Evolutionary conservation across 1,284 basidiomycete genomes (phyloP).

Genomic region (Porogramme epimiltina): DNA sequence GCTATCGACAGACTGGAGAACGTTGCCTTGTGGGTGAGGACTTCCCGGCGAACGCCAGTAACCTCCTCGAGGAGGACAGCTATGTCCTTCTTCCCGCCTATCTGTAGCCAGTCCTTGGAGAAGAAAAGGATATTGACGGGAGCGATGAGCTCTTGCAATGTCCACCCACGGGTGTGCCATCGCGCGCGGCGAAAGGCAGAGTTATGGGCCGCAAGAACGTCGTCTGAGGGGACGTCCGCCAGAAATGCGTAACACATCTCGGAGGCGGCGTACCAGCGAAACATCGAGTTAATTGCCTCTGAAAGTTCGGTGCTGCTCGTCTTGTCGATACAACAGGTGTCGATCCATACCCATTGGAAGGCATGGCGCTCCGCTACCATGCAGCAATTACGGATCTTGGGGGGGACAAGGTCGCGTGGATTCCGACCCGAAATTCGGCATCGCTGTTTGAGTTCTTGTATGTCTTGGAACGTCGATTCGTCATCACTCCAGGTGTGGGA

Average conservation of each 20-base stretch:
- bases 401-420: not conserved
- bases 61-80: not conserved
- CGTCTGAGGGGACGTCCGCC: not conserved
- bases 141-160: slow-evolving; percentile 5
- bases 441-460: not conserved
- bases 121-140: slow-evolving; percentile 1
- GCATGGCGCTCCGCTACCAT: not conserved
- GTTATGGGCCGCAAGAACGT: not conserved
- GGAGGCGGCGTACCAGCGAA: not conserved
- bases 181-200: not conserved
- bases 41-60: not conserved
- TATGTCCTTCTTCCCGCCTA: not conserved
- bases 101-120: not conserved
- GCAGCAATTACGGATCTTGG: slow-evolving; percentile 2
- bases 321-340: slow-evolving; percentile 4
- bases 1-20: not conserved
- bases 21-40: not conserved
- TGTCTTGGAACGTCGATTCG: not conserved
- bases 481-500: not conserved
- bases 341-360: not conserved
- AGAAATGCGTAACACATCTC: slow-evolving; percentile 5
- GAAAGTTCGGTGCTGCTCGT: slow-evolving; percentile 2
- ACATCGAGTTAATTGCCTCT: not conserved
- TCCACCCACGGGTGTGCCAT: slow-evolving; percentile 2
- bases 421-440: not conserved